These are phyloP conservation scores for Zopfochytrium polystomum DNA, from an alignment of 371 early-diverging fungal genomes.

Conservation along the genomic window DNA sequence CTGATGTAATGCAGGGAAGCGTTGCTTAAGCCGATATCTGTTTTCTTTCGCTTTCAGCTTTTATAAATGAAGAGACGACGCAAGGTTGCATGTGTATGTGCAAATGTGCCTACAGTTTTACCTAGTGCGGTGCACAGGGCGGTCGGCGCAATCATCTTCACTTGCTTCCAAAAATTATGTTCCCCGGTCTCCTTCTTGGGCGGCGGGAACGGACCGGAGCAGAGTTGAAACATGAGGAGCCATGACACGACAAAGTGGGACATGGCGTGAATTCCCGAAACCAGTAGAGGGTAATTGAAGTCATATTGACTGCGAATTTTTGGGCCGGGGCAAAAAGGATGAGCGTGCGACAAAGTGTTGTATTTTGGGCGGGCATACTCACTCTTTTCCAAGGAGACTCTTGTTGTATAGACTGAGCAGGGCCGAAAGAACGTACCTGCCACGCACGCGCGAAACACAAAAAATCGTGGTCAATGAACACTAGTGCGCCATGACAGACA, in stretches of 20 bases:
- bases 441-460: background rate
- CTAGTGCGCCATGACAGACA: too few relatives aligned
- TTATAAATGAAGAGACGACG: background rate
- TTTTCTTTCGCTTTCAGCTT: background rate
- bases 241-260: slow-evolving; percentile 11
- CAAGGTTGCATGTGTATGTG: background rate
- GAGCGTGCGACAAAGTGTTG: background rate
- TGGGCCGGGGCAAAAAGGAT: too few relatives aligned
- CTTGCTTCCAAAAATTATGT: too few relatives aligned
- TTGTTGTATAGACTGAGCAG: slow-evolving; percentile 23
- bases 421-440: slow-evolving; percentile 18
- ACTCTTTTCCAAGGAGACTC: slow-evolving; percentile 18
- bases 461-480: too few relatives aligned
- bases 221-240: too few relatives aligned
- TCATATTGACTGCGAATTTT: slow-evolving; percentile 11
- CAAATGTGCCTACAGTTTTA: too few relatives aligned
- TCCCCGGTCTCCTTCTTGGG: slow-evolving; percentile 2
- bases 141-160: too few relatives aligned
- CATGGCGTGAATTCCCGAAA: slow-evolving; percentile 20
- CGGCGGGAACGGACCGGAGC: background rate
- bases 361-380: background rate
- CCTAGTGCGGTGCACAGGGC: slow-evolving; percentile 25
- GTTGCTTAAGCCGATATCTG: slow-evolving; percentile 30
- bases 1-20: slow-evolving; percentile 55
- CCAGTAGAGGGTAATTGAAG: slow-evolving; percentile 22